phyloP scores from a whole-genome alignment of 116 monocot genomes.

The Trichopus zeylanicus region DNA sequence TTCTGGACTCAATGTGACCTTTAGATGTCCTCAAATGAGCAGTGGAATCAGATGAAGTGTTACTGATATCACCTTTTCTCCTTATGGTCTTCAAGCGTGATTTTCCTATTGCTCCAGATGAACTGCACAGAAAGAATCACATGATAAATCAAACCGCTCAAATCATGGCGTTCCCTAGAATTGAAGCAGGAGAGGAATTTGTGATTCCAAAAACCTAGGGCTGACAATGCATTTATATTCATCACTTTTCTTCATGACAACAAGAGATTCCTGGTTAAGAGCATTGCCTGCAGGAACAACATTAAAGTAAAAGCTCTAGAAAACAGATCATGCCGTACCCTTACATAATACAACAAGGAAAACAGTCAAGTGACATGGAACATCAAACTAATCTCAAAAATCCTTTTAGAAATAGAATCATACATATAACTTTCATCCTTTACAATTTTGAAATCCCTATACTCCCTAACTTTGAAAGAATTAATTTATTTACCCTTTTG shows the following conservation, averaged over 20 bases:
- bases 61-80: conserved; percentile 13
- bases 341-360: no score
- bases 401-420: no score
- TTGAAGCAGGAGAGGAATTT: conserved; percentile 5
- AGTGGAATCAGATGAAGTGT: conserved; percentile 9
- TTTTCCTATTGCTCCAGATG: conserved; percentile 10
- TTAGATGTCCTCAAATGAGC: conserved; percentile 16
- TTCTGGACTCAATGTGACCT: conserved; percentile 13
- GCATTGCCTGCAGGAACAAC: conserved; percentile 23
- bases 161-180: conserved; percentile 2
- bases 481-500: no score
- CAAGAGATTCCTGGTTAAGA: conserved; percentile 24
- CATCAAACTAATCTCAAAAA: no score
- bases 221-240: conserved; percentile 6
- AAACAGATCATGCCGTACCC: no score
- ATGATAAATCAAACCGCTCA: conserved; percentile 8
- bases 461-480: no score
- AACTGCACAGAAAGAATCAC: conserved; percentile 10
- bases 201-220: conserved; percentile 14
- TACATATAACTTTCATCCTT: no score
- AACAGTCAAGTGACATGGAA: no score
- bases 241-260: conserved; percentile 11
- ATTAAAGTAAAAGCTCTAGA: no score
- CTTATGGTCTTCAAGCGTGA: conserved; percentile 11
- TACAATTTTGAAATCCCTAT: no score